Conservation (phyloP, 768 basidiomycete genomes). For the Mycena indigotica region DNA sequence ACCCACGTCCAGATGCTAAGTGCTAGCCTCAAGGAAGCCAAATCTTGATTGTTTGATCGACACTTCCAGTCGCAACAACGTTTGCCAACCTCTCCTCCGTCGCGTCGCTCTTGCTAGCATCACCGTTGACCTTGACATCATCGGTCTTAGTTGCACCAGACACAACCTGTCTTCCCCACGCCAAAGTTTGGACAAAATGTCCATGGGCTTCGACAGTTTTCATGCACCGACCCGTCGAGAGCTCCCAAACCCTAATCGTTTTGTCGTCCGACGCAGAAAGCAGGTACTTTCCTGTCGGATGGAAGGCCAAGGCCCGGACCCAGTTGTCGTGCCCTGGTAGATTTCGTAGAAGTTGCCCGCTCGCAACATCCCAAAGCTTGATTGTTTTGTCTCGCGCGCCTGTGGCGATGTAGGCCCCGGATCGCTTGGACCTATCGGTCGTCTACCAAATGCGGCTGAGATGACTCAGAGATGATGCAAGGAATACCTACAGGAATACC, state of each 20-base stretch:
- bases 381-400: constrained; percentile 91
- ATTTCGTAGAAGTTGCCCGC: constrained; percentile 78
- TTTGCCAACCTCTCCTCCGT: constrained; percentile 65
- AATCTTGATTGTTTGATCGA: constrained; percentile 68
- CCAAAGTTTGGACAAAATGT: constrained; percentile 79
- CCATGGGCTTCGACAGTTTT: constrained; percentile 88
- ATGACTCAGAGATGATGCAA: constrained; percentile 10
- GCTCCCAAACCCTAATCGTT: constrained; percentile 88
- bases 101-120: constrained; percentile 24
- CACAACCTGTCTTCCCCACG: constrained; percentile 70
- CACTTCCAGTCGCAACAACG: constrained; percentile 68
- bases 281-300: constrained; percentile 86
- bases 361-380: constrained; percentile 86
- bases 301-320: constrained; percentile 86
- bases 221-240: constrained; percentile 80
- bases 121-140: constrained; percentile 34
- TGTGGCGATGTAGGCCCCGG: constrained; percentile 68
- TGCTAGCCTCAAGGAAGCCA: constrained; percentile 55
- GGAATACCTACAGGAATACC: constrained; percentile 56
- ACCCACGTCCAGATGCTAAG: neutral
- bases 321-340: constrained; percentile 89
- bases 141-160: constrained; percentile 41
- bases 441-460: constrained; percentile 38
- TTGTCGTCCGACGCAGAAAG: constrained; percentile 94
- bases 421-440: constrained; percentile 52